A percentile compares a stretch with the other conserved stretches of the same genome.
phyloP scores from a whole-genome alignment of 139 green algal species.

The Chlorella sp. region DNA sequence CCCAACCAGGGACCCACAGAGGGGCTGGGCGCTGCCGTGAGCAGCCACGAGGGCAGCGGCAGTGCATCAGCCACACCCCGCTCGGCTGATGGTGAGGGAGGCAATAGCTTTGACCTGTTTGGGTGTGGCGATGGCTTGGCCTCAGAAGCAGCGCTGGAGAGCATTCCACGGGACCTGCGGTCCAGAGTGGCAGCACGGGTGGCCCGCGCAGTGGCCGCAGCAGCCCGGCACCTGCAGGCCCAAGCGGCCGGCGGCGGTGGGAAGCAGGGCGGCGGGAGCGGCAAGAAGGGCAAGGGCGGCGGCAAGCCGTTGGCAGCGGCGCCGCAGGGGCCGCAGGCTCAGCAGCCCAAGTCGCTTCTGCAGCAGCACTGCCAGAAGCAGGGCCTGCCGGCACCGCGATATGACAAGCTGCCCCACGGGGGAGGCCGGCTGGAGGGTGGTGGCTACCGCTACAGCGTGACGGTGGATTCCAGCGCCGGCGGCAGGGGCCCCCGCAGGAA shows the following conservation, averaged over 20 bases:
- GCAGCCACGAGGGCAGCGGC: too few species aligned
- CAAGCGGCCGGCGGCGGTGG: constrained; percentile 1
- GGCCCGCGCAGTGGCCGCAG: neutral
- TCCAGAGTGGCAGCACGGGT: neutral
- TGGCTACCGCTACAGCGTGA: constrained; percentile 47
- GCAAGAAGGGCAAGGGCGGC: constrained; percentile 14
- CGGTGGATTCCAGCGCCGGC: constrained; percentile 26
- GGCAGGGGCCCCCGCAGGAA: neutral
- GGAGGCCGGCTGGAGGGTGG: constrained; percentile 40
- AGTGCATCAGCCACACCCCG: too few species aligned
- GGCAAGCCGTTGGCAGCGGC: neutral
- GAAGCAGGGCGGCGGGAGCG: constrained; percentile 38
- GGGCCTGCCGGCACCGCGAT: constrained; percentile 67
- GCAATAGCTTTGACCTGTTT: constrained; percentile 53
- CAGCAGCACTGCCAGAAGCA: constrained; percentile 81
- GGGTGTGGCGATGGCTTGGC: constrained; percentile 18
- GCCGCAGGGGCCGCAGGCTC: constrained; percentile 2
- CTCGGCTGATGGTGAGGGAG: too few species aligned
- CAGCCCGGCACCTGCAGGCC: neutral
- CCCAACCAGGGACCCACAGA: too few species aligned
- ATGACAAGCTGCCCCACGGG: constrained; percentile 62
- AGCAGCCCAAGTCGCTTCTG: constrained; percentile 79
- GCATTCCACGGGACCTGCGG: constrained; percentile 43
- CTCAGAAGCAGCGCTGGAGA: constrained; percentile 16
- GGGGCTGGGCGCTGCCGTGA: too few species aligned